These are phyloP conservation scores for Yarrowia osloensis DNA, from an alignment of 805 yeast genomes.

Conservation along the genomic window DNA sequence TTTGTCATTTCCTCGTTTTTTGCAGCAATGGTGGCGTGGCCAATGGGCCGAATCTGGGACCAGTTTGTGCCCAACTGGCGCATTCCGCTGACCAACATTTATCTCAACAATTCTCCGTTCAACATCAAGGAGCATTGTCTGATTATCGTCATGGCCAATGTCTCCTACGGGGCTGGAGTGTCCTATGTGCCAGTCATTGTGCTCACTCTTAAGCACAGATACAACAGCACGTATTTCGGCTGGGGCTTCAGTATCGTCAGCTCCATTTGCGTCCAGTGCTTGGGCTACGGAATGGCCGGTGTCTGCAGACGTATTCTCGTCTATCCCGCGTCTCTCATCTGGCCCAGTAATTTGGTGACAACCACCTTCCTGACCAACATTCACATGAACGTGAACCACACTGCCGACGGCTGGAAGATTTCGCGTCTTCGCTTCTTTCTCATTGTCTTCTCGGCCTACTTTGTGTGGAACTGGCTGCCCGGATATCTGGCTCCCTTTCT, in stretches of 20 bases:
- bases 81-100: slow-evolving; percentile 39
- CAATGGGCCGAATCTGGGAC: slow-evolving; percentile 59
- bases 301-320: slow-evolving; percentile 59
- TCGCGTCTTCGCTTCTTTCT: slow-evolving; percentile 55
- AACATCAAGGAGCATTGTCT: slow-evolving; percentile 64
- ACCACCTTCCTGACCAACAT: slow-evolving; percentile 58
- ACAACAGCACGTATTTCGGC: slow-evolving; percentile 47
- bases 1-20: slow-evolving; percentile 56
- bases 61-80: slow-evolving; percentile 42
- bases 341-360: slow-evolving; percentile 69
- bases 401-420: slow-evolving; percentile 63
- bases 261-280: slow-evolving; percentile 57
- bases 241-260: slow-evolving; percentile 59
- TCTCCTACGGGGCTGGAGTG: slow-evolving; percentile 48
- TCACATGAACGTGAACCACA: slow-evolving; percentile 52
- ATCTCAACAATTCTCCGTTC: slow-evolving; percentile 62
- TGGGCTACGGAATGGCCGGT: slow-evolving; percentile 72
- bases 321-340: slow-evolving; percentile 64
- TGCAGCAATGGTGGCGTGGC: slow-evolving; percentile 64
- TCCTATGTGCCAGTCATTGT: slow-evolving; percentile 62
- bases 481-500: slow-evolving; percentile 60
- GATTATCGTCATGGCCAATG: slow-evolving; percentile 56
- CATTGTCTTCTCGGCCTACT: slow-evolving; percentile 46
- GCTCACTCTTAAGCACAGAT: slow-evolving; percentile 54
- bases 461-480: slow-evolving; percentile 62